A percentile compares a stretch with the other conserved stretches of the same genome.
Conservation (phyloP, 192 early-diverging fungal species). For the Powellomyces hirtus region DNA sequence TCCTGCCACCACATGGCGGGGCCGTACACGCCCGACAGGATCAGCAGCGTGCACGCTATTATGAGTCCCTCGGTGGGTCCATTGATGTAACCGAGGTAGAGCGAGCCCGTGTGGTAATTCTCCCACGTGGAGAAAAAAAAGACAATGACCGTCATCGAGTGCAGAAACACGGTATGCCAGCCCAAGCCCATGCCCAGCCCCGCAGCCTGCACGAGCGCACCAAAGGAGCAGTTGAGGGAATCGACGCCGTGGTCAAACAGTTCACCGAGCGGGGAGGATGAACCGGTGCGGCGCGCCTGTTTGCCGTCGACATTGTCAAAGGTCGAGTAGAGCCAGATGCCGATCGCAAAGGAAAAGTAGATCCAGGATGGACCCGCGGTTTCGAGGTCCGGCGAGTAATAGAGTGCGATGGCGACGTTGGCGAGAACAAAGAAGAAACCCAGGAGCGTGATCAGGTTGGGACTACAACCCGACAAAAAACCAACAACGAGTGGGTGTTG, state of each 20-base stretch:
- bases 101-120: slow-evolving; percentile 85
- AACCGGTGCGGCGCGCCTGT: slow-evolving; percentile 89
- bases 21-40: slow-evolving; percentile 67
- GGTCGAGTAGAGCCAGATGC: slow-evolving; percentile 85
- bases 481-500: not conserved
- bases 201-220: slow-evolving; percentile 59
- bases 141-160: slow-evolving; percentile 51
- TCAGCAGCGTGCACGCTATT: slow-evolving; percentile 57
- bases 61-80: slow-evolving; percentile 89
- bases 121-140: slow-evolving; percentile 94
- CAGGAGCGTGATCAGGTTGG: slow-evolving; percentile 87
- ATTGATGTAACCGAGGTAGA: slow-evolving; percentile 82
- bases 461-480: too few species aligned
- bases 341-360: slow-evolving; percentile 74
- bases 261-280: slow-evolving; percentile 88
- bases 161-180: slow-evolving; percentile 52
- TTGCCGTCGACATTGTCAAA: slow-evolving; percentile 95
- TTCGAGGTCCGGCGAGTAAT: slow-evolving; percentile 69
- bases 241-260: slow-evolving; percentile 89
- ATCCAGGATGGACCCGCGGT: slow-evolving; percentile 77
- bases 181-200: slow-evolving; percentile 65
- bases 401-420: slow-evolving; percentile 70
- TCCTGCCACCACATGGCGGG: slow-evolving; percentile 37
- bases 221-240: slow-evolving; percentile 64
- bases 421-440: slow-evolving; percentile 78